Percentiles rank a stretch among this genome's conserved stretches.
phyloP scores from a whole-genome alignment of 2,329 filamentous ascomycete genomes.

The Magnaporthales sp. region DNA sequence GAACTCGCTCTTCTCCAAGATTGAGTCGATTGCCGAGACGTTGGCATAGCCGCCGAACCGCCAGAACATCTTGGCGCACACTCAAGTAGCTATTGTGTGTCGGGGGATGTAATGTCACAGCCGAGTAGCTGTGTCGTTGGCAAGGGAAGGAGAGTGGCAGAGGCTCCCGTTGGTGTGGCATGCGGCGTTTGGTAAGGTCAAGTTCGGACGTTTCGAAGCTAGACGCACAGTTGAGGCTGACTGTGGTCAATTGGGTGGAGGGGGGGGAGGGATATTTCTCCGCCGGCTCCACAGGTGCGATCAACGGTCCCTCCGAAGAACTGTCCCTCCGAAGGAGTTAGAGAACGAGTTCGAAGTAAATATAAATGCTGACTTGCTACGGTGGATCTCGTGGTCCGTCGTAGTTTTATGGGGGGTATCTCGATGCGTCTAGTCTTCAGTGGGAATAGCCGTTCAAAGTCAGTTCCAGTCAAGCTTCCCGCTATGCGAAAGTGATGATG shows the following conservation, averaged over 20 bases:
- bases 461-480: constrained; percentile 1
- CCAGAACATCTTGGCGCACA: constrained; percentile 83
- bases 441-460: not conserved
- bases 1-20: constrained; percentile 94
- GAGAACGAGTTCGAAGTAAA: not conserved
- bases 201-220: not conserved
- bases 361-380: constrained; percentile 2
- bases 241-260: not conserved
- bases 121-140: constrained; percentile 1
- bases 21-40: constrained; percentile 90
- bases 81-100: not conserved
- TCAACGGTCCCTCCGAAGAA: not conserved
- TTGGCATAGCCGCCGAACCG: constrained; percentile 98
- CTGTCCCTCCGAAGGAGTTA: not conserved
- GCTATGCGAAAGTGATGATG: not conserved
- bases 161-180: constrained; percentile 1
- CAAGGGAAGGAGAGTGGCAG: not conserved
- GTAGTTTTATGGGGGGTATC: constrained; percentile 4
- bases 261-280: constrained; percentile 1
- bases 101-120: not conserved
- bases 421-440: constrained; percentile 6
- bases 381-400: constrained; percentile 17
- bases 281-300: constrained; percentile 4
- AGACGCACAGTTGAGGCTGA: constrained; percentile 1
- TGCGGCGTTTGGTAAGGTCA: constrained; percentile 2